Conservation (phyloP, 495 filamentous ascomycete species). For the Friedmanniomyces endolithicus region DNA sequence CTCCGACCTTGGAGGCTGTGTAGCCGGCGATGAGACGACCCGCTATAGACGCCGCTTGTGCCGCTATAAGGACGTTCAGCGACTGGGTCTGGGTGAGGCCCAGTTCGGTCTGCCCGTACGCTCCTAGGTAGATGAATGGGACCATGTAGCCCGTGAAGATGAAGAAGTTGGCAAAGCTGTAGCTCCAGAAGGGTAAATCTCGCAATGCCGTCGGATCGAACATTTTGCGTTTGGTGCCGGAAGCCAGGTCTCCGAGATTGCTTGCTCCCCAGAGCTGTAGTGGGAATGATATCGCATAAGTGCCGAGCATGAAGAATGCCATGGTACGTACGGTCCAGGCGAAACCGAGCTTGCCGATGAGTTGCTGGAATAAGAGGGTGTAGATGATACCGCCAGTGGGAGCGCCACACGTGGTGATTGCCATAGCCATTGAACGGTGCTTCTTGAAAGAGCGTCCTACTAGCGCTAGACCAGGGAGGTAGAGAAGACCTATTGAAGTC, state of each 20-base stretch:
- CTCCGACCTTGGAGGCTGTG: conserved; percentile 52
- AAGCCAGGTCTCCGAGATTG: conserved; percentile 21
- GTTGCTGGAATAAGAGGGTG: conserved; percentile 58
- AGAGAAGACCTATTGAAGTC: conserved; percentile 22
- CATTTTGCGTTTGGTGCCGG: conserved; percentile 18
- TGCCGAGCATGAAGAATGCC: conserved; percentile 54
- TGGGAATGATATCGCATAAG: conserved; percentile 36
- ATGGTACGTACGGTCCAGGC: conserved; percentile 65
- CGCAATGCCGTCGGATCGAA: conserved; percentile 24
- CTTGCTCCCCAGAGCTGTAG: conserved; percentile 22
- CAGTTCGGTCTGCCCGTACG: conserved; percentile 46
- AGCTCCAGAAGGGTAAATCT: conserved; percentile 26
- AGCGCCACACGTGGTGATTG: conserved; percentile 53
- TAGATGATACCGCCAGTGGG: conserved; percentile 71
- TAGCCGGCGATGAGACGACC: conserved; percentile 55
- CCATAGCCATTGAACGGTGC: conserved; percentile 57
- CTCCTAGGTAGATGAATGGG: conserved; percentile 24
- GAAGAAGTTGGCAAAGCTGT: conserved; percentile 23
- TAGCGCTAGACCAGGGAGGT: neutral
- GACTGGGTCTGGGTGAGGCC: conserved; percentile 41
- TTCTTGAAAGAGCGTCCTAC: conserved; percentile 40
- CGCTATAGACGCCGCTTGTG: conserved; percentile 56
- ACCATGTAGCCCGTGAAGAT: conserved; percentile 22
- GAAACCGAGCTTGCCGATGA: conserved; percentile 62
- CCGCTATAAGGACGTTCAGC: conserved; percentile 55